Base-by-base conservation (phyloP, 2,329 filamentous ascomycete genomes). In the Periconia sp. region DNA sequence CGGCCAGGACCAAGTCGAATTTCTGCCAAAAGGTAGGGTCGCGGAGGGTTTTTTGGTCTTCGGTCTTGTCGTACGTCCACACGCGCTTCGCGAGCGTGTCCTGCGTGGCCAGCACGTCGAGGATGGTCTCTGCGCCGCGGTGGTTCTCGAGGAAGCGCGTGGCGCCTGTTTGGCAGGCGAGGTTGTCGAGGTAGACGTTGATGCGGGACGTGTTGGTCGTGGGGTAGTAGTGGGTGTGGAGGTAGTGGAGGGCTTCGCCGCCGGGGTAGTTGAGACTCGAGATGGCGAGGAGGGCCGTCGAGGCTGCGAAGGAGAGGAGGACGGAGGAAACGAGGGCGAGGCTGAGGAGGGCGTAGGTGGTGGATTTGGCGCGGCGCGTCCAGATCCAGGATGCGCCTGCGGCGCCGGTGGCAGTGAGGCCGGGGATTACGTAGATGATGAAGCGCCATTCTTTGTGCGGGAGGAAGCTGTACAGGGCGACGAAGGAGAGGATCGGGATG, bases 381-480 rank as follows among this genome's bases (percentile, higher is more conserved):
- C 85, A 89, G 44, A 76, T 71, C 69, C 71, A 74, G 81, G 85
- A 83, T 14, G 91, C 90, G 18, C 86, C 87, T 5, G 91, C 80
- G 2, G 91, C 87, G 0, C 91, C 88, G 2, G 87, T 83, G 11
- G 88, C 88, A 0, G 92, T 96, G 30, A 97, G 77, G 0, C 88
- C 81, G 0, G 94, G 94, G 20, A 96, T 81, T 49, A 85, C 82
- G 75, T 97, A 97, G 65, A 97, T 86, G 62, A 99, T 87, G 79
- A 99, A 99, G 17, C 94, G 89, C 71, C 92, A 89, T 76, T 99
- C 94, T 72, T 99, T 99, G 77, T 99, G 94, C 0, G 93, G 92
- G 57, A 96, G 89, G 47, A 91, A 64, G 58, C 91, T 96, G 79
- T 96, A 97, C 42, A 95, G 73, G 5, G 82, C 82, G 18, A 95